Conservation (phyloP, 495 filamentous ascomycete species). For the Haplographium delicatum region DNA sequence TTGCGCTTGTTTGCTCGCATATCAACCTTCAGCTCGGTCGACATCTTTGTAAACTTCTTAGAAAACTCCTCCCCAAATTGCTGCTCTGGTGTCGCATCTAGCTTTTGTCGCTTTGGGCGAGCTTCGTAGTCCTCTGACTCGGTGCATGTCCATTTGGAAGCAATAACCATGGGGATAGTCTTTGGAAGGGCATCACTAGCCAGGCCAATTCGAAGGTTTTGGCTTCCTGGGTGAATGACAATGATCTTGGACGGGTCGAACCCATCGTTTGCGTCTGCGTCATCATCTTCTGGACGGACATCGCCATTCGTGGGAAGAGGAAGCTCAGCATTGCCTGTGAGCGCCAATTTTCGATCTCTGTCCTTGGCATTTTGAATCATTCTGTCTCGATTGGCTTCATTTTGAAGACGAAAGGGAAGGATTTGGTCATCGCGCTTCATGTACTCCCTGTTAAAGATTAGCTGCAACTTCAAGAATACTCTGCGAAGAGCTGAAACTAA, state of each 20-base stretch:
- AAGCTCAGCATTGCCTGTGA: constrained; percentile 60
- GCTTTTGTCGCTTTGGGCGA: constrained; percentile 80
- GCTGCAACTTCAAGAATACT: not conserved
- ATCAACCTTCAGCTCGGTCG: constrained; percentile 74
- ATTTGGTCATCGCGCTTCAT: constrained; percentile 97
- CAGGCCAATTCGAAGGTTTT: constrained; percentile 88
- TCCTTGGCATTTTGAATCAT: constrained; percentile 83
- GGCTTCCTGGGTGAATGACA: constrained; percentile 95
- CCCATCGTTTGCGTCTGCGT: constrained; percentile 56
- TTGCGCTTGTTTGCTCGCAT: constrained; percentile 92
- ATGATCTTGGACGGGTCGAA: constrained; percentile 81
- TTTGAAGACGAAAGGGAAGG: constrained; percentile 77
- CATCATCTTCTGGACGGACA: constrained; percentile 51
- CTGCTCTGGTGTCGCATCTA: constrained; percentile 64
- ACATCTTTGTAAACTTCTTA: constrained; percentile 75
- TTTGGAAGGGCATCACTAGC: constrained; percentile 93
- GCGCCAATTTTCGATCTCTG: constrained; percentile 75
- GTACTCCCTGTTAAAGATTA: constrained; percentile 61
- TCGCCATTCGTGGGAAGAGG: constrained; percentile 31
- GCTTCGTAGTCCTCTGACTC: constrained; percentile 86
- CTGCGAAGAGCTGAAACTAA: constrained; percentile 5
- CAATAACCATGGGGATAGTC: constrained; percentile 89
- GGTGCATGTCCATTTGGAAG: constrained; percentile 63
- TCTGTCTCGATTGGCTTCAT: constrained; percentile 70
- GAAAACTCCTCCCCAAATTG: constrained; percentile 79